These are phyloP conservation scores for Trichoderma brevicompactum DNA, from an alignment of 2,329 filamentous ascomycete genomes.

Conservation along the genomic window DNA sequence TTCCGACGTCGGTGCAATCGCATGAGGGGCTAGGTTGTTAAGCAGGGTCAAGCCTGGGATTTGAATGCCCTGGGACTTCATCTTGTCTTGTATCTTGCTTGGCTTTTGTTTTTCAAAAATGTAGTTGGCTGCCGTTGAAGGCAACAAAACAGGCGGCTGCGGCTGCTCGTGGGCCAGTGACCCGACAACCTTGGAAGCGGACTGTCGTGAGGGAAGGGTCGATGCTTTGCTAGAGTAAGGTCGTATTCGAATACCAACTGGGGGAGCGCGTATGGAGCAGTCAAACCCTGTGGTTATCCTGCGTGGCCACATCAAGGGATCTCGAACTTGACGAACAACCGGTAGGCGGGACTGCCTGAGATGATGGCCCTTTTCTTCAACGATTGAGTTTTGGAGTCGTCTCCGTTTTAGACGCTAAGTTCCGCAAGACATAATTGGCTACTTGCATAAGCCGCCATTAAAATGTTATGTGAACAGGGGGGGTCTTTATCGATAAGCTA, in stretches of 20 bases:
- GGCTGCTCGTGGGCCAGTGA: not conserved
- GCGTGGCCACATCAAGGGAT: constrained; percentile 14
- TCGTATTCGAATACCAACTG: not conserved
- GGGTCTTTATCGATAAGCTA: constrained; percentile 12
- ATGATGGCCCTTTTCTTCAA: not conserved
- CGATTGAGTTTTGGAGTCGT: constrained; percentile 7
- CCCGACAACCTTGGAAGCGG: not conserved
- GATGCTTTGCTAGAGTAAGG: not conserved
- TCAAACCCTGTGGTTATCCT: not conserved
- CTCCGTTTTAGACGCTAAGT: not conserved
- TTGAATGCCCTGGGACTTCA: constrained; percentile 10
- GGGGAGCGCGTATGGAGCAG: not conserved
- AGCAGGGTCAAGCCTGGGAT: constrained; percentile 29
- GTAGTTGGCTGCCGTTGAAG: constrained; percentile 24
- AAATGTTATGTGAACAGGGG: not conserved
- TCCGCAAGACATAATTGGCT: constrained; percentile 8
- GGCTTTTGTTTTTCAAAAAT: not conserved
- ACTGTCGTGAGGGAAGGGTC: not conserved
- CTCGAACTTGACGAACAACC: not conserved
- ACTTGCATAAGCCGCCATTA: constrained; percentile 23
- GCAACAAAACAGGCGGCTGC: constrained; percentile 3
- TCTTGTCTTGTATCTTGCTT: not conserved
- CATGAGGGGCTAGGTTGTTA: constrained; percentile 20
- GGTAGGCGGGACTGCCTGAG: not conserved
- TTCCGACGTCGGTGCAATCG: constrained; percentile 18